phyloP scores from a whole-genome alignment of 1,284 basidiomycete genomes.

The Moesziomyces sp. region DNA sequence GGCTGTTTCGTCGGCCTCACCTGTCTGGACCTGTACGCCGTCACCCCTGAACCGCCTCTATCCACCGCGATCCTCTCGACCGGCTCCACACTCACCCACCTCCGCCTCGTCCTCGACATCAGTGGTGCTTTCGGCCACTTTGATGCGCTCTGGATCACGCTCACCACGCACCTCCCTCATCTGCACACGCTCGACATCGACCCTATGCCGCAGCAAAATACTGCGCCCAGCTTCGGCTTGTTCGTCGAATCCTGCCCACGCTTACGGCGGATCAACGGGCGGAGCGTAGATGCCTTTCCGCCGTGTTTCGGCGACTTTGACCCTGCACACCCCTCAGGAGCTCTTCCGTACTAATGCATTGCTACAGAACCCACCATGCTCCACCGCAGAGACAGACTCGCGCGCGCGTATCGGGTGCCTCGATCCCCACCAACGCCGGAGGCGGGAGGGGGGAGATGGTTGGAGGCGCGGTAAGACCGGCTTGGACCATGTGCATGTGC shows the following conservation, averaged over 20 bases:
- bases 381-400: conserved; percentile 42
- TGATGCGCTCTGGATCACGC: conserved; percentile 22
- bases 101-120: conserved; percentile 31
- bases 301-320: conserved; percentile 31
- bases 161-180: conserved; percentile 11
- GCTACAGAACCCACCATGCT: conserved; percentile 34
- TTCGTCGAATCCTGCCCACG: conserved; percentile 19
- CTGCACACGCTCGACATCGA: conserved; percentile 21
- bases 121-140: conserved; percentile 36
- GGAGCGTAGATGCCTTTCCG: conserved; percentile 8
- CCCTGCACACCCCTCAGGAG: conserved; percentile 13
- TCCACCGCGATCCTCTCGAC: conserved; percentile 5
- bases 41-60: conserved; percentile 38
- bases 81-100: conserved; percentile 16
- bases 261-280: conserved; percentile 19
- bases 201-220: conserved; percentile 45
- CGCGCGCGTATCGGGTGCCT: not conserved
- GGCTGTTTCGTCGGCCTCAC: conserved; percentile 17
- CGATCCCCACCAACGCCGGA: no score
- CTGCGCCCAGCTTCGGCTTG: conserved; percentile 35
- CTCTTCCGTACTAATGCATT: conserved; percentile 18
- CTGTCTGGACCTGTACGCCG: conserved; percentile 37
- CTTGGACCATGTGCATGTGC: conserved; percentile 25
- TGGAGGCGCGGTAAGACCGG: not conserved
- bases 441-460: not conserved